Conservation (phyloP, 495 filamentous ascomycete species). For the Daldinia grandis region DNA sequence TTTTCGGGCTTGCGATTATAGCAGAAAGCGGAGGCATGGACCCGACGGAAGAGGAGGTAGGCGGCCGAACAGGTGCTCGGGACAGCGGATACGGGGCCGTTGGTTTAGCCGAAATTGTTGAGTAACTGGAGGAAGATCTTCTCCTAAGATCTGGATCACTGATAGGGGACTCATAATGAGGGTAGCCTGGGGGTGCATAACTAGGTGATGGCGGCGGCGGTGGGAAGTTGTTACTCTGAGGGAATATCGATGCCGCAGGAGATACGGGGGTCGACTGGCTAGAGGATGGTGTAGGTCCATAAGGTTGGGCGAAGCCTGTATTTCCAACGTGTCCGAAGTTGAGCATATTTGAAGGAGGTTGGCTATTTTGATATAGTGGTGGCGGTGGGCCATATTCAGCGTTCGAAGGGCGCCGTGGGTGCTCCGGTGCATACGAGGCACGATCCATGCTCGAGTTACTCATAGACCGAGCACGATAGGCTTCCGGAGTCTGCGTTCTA, state of each 20-base stretch:
- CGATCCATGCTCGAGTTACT: slow-evolving; percentile 74
- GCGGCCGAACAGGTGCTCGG: slow-evolving; percentile 28
- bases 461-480: slow-evolving; percentile 73
- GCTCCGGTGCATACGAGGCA: slow-evolving; percentile 54
- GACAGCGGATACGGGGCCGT: slow-evolving; percentile 28
- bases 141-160: slow-evolving; percentile 37
- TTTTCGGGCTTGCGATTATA: slow-evolving; percentile 36
- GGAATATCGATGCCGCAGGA: slow-evolving; percentile 41
- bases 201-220: slow-evolving; percentile 40
- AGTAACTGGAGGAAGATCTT: slow-evolving; percentile 38
- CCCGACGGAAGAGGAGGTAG: slow-evolving; percentile 32
- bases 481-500: slow-evolving; percentile 69
- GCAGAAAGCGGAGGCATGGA: slow-evolving; percentile 37
- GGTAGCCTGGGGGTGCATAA: slow-evolving; percentile 37
- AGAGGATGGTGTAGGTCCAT: slow-evolving; percentile 35
- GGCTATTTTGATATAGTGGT: slow-evolving; percentile 52
- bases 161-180: slow-evolving; percentile 39
- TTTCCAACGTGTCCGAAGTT: slow-evolving; percentile 44
- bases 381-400: slow-evolving; percentile 62
- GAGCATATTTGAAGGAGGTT: slow-evolving; percentile 45
- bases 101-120: slow-evolving; percentile 39
- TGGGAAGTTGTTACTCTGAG: slow-evolving; percentile 31
- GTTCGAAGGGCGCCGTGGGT: slow-evolving; percentile 63
- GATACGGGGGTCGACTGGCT: slow-evolving; percentile 45
- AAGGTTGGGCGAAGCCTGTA: slow-evolving; percentile 42